phyloP scores from a whole-genome alignment of 805 yeast species.

The Yarrowia divulgata region DNA sequence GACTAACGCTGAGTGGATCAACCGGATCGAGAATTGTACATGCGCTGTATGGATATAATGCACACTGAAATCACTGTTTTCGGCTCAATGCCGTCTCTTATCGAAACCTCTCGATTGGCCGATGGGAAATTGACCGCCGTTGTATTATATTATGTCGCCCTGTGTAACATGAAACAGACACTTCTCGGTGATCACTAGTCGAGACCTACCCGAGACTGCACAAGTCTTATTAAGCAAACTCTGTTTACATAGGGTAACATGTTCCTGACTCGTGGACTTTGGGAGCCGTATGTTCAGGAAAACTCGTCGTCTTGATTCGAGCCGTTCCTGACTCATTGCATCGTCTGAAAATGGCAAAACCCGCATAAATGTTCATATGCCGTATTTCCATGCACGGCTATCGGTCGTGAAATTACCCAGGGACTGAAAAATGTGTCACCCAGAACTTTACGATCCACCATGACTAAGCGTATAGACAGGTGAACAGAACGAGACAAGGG shows the following conservation, averaged over 20 bases:
- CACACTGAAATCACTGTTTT: too few species aligned
- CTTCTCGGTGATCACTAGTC: too few species aligned
- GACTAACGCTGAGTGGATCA: neutral
- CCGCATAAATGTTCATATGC: neutral
- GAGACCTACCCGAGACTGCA: too few species aligned
- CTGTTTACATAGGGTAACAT: slow-evolving; percentile 28
- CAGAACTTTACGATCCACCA: too few species aligned
- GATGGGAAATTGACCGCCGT: neutral
- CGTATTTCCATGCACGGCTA: slow-evolving; percentile 12
- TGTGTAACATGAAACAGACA: too few species aligned
- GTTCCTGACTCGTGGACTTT: slow-evolving; percentile 29
- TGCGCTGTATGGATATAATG: too few species aligned
- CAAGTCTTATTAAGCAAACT: slow-evolving; percentile 3
- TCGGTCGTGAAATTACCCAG: neutral
- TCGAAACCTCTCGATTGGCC: neutral
- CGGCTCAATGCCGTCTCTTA: too few species aligned
- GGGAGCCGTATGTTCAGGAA: neutral
- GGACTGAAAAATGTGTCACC: neutral
- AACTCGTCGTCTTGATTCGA: neutral
- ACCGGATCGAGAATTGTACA: neutral
- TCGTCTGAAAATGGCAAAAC: neutral
- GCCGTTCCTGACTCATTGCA: neutral
- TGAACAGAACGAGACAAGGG: too few species aligned
- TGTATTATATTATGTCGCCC: neutral
- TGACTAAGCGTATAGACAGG: too few species aligned